Base-by-base conservation (phyloP, 371 early-diverging fungal species). In the Mortierella sp. region DNA sequence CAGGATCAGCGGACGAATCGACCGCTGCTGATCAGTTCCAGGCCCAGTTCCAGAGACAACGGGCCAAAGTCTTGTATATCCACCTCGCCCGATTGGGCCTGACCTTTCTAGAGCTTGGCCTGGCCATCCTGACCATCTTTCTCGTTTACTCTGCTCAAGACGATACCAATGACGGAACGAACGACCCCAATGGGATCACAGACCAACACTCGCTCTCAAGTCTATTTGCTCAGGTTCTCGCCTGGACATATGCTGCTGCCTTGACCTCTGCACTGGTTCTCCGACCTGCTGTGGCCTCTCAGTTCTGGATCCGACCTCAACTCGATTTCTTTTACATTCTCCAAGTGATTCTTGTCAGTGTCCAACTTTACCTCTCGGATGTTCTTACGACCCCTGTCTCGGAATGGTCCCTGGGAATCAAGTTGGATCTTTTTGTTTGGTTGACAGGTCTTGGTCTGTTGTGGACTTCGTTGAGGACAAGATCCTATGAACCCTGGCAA, bases 231-330 rank as follows among this genome's bases (percentile, higher is more conserved):
- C 72, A 69, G 9, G 52, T 58, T n/a, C 18, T 72, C 23, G 25
- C 69, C 28, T 72, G 72, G 79, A 47, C 66, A 1, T 77, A 72
- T 51, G 69, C 66, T 15, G 47, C 72, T n/a, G 52, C n/a, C 5
- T 63, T 77, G 29, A 61, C 70, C 29, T 62, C 72, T 26, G 55
- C 69, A 14, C 69, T 72, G 44, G 62, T 65, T 45, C 53, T 77
- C 23, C 68, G 63, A 18, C 79, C 79, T 9, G 37, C 53, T 6
- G 45, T 68, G 9, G 68, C 79, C 6, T 57, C 46, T 43, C 69
- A 66, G 57, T 72, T 72, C 70, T 68, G 61, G 72, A 63, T 77
- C 28, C 68, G 79, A 15, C 67, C 70, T 14, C 79, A 77, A 37
- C 55, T 77, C 29, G 79, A 77, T 29, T 3, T 72, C 15, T 58